Evolutionary conservation across 1,139 yeast genomes (phyloP).

Genomic region (Magnusiomyces suaveolens): DNA sequence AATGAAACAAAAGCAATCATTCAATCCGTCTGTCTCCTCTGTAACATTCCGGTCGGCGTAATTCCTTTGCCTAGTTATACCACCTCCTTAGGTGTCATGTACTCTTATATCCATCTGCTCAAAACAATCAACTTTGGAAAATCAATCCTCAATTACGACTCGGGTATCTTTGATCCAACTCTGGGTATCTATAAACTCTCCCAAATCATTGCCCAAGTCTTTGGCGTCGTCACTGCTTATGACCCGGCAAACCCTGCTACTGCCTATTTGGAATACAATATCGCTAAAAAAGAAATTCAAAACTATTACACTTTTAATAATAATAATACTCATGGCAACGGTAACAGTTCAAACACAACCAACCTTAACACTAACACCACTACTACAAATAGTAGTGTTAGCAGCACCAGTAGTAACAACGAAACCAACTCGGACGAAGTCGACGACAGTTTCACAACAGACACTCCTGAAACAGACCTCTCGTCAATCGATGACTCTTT

Average conservation of each 20-base stretch:
- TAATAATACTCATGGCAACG: background rate
- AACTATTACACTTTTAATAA: background rate
- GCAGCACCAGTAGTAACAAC: background rate
- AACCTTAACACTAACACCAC: background rate
- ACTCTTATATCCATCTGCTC: background rate
- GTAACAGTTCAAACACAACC: no score
- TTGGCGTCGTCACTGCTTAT: background rate
- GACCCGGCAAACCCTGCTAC: background rate
- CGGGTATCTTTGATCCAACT: background rate
- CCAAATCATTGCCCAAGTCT: background rate
- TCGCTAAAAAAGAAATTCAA: background rate
- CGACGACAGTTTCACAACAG: background rate
- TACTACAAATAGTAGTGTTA: background rate
- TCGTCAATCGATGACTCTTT: background rate
- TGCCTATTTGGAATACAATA: background rate
- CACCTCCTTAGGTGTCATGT: conserved; percentile 1
- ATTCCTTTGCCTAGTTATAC: background rate
- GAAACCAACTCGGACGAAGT: background rate
- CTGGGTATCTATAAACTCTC: background rate
- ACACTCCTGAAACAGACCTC: background rate
- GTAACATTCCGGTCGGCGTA: background rate
- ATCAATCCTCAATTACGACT: background rate
- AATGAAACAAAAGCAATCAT: background rate
- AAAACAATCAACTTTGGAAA: background rate
- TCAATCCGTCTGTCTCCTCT: background rate